A percentile compares a stretch with the other conserved stretches of the same genome.
Conservation (phyloP, 2,329 filamentous ascomycete genomes). For the Neonectria faginata region DNA sequence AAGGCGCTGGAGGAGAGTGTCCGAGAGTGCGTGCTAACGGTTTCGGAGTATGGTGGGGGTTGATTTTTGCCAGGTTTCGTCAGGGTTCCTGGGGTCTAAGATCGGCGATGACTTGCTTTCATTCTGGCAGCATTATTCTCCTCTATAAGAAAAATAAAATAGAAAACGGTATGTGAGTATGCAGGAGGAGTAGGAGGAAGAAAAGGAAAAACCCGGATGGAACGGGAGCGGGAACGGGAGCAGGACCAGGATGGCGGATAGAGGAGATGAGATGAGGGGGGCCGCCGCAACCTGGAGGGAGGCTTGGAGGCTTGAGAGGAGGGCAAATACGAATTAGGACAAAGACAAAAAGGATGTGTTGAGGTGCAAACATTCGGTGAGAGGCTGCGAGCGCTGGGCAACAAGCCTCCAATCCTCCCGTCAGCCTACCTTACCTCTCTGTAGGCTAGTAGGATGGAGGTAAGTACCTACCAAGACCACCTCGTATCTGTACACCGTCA, state of each 20-base stretch:
- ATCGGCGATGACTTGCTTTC: slow-evolving; percentile 8
- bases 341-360: neutral
- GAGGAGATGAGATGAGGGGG: slow-evolving; percentile 15
- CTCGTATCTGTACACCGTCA: too few species aligned
- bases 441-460: too few species aligned
- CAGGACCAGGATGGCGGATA: slow-evolving; percentile 1
- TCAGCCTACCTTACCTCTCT: neutral
- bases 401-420: neutral
- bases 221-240: neutral
- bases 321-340: slow-evolving; percentile 21
- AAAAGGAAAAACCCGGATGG: neutral
- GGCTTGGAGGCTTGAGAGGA: slow-evolving; percentile 8
- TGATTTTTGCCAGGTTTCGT: neutral
- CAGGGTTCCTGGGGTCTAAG: slow-evolving; percentile 1
- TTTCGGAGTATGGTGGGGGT: slow-evolving; percentile 14
- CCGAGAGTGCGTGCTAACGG: slow-evolving; percentile 24
- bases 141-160: neutral
- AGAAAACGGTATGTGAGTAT: too few species aligned
- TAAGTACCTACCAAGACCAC: neutral
- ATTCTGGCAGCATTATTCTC: neutral
- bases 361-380: slow-evolving; percentile 1
- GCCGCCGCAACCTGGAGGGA: slow-evolving; percentile 2
- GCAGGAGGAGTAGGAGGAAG: neutral
- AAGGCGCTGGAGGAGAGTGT: slow-evolving; percentile 20
- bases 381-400: neutral